Evolutionary conservation across 2,329 filamentous ascomycete genomes (phyloP).

Genomic region (Phialophora expanda): DNA sequence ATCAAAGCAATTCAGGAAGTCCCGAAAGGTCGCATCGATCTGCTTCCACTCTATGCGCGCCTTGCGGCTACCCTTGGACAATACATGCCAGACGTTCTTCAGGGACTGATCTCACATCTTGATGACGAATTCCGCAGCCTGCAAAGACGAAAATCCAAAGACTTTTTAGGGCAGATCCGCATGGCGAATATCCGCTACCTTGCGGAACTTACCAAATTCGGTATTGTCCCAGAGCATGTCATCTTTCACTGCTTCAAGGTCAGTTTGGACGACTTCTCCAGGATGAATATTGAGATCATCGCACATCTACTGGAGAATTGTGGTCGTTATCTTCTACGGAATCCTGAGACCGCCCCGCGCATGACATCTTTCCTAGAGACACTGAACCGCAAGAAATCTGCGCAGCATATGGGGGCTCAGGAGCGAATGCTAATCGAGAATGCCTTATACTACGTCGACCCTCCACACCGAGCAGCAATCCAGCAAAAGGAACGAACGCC

Average conservation of each 20-base stretch:
- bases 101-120: constrained; percentile 86
- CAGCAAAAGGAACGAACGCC: constrained; percentile 96
- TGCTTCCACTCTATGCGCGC: constrained; percentile 89
- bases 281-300: constrained; percentile 99
- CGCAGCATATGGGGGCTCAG: constrained; percentile 91
- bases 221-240: constrained; percentile 95
- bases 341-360: constrained; percentile 86
- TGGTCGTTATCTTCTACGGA: constrained; percentile 89
- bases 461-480: constrained; percentile 89
- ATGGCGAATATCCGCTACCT: constrained; percentile 97
- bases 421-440: constrained; percentile 99
- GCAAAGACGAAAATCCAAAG: constrained; percentile 95
- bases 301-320: constrained; percentile 96
- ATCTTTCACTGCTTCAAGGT: constrained; percentile 99
- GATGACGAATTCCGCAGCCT: constrained; percentile 97
- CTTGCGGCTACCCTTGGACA: constrained; percentile 90
- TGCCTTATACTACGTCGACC: constrained; percentile 96
- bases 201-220: constrained; percentile 96
- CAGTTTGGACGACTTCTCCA: constrained; percentile 93
- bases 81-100: constrained; percentile 93
- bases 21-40: constrained; percentile 88
- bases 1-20: constrained; percentile 93
- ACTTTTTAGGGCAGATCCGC: constrained; percentile 92
- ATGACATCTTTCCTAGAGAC: constrained; percentile 96
- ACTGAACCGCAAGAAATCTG: constrained; percentile 91